A percentile compares a stretch with the other conserved stretches of the same genome.
Evolutionary conservation across 768 basidiomycete species (phyloP).

Genomic region (Suillus alpinus): DNA sequence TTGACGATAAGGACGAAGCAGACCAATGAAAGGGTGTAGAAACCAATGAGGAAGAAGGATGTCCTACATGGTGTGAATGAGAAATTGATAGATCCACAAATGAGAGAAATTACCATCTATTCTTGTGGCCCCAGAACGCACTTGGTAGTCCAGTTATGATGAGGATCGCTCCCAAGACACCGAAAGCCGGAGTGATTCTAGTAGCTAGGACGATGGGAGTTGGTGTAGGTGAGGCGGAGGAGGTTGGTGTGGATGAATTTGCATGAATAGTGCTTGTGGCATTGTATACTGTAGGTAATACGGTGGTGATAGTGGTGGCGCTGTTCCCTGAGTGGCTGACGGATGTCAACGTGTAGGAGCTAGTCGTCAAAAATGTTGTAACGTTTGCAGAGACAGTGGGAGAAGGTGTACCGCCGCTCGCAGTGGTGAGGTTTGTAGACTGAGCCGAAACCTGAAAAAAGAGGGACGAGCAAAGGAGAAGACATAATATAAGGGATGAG

Average conservation of each 20-base stretch:
- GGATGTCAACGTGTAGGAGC: slow-evolving; percentile 48
- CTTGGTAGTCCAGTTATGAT: slow-evolving; percentile 88
- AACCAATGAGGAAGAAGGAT: slow-evolving; percentile 90
- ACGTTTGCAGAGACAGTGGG: slow-evolving; percentile 30
- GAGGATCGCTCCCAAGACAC: slow-evolving; percentile 82
- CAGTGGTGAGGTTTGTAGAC: slow-evolving; percentile 24
- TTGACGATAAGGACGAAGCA: slow-evolving; percentile 86
- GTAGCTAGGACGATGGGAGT: slow-evolving; percentile 49
- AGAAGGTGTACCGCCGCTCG: slow-evolving; percentile 21
- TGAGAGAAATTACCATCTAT: slow-evolving; percentile 66
- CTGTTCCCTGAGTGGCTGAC: slow-evolving; percentile 47
- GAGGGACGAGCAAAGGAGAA: slow-evolving; percentile 28
- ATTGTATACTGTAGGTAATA: slow-evolving; percentile 60
- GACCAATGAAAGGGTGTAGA: slow-evolving; percentile 83
- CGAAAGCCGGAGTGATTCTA: slow-evolving; percentile 82
- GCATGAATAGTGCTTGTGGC: slow-evolving; percentile 57
- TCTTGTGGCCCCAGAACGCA: slow-evolving; percentile 92
- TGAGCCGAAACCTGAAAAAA: slow-evolving; percentile 37
- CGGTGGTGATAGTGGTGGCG: slow-evolving; percentile 48
- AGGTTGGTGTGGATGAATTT: slow-evolving; percentile 46
- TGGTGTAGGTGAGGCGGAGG: slow-evolving; percentile 37
- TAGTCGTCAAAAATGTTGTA: slow-evolving; percentile 55
- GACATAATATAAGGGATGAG: slow-evolving; percentile 12
- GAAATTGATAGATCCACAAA: slow-evolving; percentile 4
- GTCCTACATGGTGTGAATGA: slow-evolving; percentile 52